Percentiles rank a stretch among this genome's conserved stretches.
Conservation (phyloP, 2,329 filamentous ascomycete species). For the Teratosphaeria viscida region DNA sequence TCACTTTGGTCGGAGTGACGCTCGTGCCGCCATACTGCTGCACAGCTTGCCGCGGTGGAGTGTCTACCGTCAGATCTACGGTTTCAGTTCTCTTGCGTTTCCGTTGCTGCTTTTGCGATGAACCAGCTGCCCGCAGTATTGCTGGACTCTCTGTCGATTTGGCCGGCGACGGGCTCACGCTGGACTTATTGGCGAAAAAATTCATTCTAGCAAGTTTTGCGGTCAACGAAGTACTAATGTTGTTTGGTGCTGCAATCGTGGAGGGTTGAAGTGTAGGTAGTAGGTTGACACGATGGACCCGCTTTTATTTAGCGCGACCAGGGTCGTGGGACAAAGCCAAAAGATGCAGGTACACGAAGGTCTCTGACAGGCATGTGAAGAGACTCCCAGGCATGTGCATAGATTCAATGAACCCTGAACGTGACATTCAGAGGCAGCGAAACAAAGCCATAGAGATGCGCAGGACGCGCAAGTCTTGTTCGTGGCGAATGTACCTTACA, state of each 20-base stretch:
- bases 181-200: not conserved
- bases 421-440: not conserved
- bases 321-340: not conserved
- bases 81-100: conserved; percentile 7
- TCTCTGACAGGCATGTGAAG: not conserved
- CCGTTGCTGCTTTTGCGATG: not conserved
- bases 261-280: not conserved
- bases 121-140: not conserved
- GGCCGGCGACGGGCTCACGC: not conserved
- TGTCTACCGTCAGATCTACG: conserved; percentile 3
- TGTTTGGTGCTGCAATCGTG: not conserved
- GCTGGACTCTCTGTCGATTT: not conserved
- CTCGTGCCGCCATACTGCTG: not conserved
- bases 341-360: not conserved
- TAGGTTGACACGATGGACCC: not conserved
- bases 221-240: not conserved
- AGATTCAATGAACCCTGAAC: not conserved
- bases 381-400: not conserved
- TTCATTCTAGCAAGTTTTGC: not conserved
- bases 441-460: not conserved
- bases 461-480: not conserved
- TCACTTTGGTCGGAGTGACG: not conserved
- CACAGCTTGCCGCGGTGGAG: not conserved
- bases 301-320: not conserved
- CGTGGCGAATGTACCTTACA: not conserved